A percentile compares a stretch with the other conserved stretches of the same genome.
Evolutionary conservation across 345 rosid species (phyloP).

Genomic region (Eucalyptus pauciflora): DNA sequence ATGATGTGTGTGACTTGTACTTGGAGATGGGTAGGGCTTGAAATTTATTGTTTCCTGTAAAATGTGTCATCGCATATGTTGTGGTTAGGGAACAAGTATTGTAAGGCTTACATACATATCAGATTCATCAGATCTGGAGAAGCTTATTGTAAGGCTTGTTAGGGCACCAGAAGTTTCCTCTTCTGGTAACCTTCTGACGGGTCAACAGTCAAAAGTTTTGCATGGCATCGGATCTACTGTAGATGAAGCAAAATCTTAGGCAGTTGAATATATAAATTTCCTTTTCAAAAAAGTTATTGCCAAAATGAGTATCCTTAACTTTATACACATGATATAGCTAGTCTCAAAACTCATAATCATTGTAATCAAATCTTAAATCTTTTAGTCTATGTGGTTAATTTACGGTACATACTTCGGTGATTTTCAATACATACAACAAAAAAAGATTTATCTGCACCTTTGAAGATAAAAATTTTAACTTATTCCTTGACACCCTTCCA

Average conservation of each 20-base stretch:
- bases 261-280: neutral
- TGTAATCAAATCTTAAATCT: neutral
- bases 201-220: neutral
- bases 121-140: neutral
- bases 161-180: neutral
- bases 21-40: neutral
- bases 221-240: neutral
- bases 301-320: neutral
- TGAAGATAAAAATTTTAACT: neutral
- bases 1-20: neutral
- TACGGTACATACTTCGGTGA: neutral
- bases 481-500: too few species aligned
- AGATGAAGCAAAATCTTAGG: neutral
- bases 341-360: neutral
- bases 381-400: neutral
- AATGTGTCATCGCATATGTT: neutral
- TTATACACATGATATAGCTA: neutral
- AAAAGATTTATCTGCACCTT: neutral
- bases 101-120: neutral
- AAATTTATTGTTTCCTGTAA: neutral
- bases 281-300: neutral
- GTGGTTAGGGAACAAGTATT: neutral
- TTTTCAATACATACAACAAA: neutral
- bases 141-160: neutral
- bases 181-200: neutral